phyloP scores from a whole-genome alignment of 768 basidiomycete genomes.

The Tulasnella sp. region DNA sequence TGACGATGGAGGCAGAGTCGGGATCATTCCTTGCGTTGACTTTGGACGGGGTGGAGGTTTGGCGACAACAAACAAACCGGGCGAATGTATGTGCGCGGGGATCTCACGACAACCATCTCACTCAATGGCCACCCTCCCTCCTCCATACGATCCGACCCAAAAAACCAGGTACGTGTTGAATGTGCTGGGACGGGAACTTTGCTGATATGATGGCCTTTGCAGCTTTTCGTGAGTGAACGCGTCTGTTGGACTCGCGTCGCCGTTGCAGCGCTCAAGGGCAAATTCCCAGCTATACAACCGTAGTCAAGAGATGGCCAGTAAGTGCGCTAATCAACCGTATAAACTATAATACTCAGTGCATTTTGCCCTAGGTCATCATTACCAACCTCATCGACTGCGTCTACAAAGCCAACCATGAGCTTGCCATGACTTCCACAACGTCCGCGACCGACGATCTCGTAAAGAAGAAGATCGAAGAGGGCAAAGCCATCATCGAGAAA shows the following conservation, averaged over 20 bases:
- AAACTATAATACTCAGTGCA: background rate
- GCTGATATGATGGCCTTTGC: background rate
- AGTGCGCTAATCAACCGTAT: conserved; percentile 47
- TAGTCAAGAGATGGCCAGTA: conserved; percentile 65
- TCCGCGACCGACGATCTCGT: conserved; percentile 38
- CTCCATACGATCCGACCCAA: background rate
- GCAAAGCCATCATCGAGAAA: conserved; percentile 72
- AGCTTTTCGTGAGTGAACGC: conserved; percentile 29
- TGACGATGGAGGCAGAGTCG: background rate
- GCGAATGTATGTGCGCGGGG: background rate
- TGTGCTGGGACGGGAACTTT: background rate
- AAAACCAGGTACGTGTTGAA: background rate
- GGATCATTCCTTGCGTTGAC: background rate
- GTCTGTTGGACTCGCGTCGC: background rate
- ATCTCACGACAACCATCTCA: conserved; percentile 1
- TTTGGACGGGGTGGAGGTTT: background rate
- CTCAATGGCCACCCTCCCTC: conserved; percentile 3
- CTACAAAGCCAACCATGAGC: conserved; percentile 66
- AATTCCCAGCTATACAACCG: conserved; percentile 68
- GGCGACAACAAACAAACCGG: background rate
- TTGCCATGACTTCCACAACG: conserved; percentile 48
- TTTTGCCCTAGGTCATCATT: conserved; percentile 21
- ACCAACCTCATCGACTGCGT: conserved; percentile 61
- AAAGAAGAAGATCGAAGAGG: conserved; percentile 60
- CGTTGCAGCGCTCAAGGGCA: too few relatives aligned